Conservation (phyloP, 1,139 yeast species). For the Magnusiomyces fungicola region DNA sequence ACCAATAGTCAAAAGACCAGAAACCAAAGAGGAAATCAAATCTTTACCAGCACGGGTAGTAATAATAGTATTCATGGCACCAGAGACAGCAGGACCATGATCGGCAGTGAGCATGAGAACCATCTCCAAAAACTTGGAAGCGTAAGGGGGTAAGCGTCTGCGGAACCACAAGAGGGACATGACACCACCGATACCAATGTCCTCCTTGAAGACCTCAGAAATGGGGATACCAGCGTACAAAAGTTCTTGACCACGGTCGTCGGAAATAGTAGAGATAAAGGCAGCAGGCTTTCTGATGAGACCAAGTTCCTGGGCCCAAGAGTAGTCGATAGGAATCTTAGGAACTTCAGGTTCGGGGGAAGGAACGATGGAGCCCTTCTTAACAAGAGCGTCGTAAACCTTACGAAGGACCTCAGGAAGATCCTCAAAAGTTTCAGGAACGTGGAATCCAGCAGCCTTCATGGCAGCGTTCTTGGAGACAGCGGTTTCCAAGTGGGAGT, state of each 20-base stretch:
- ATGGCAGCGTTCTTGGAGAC: slow-evolving; percentile 39
- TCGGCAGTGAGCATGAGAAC: slow-evolving; percentile 44
- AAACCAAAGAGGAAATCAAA: slow-evolving; percentile 39
- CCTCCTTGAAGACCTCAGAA: slow-evolving; percentile 42
- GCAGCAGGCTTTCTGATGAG: slow-evolving; percentile 43
- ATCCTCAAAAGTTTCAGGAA: slow-evolving; percentile 42
- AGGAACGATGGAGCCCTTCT: slow-evolving; percentile 35
- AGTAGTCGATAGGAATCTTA: slow-evolving; percentile 42
- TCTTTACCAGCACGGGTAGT: slow-evolving; percentile 45
- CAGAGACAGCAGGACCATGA: slow-evolving; percentile 44
- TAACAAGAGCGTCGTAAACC: slow-evolving; percentile 35
- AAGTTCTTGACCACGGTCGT: slow-evolving; percentile 43
- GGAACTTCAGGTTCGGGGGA: slow-evolving; percentile 40
- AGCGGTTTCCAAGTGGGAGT: slow-evolving; percentile 41
- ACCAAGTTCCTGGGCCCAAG: slow-evolving; percentile 44
- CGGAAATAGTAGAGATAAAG: slow-evolving; percentile 42
- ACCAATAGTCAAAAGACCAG: slow-evolving; percentile 41
- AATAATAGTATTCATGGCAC: slow-evolving; percentile 44
- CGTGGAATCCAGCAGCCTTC: slow-evolving; percentile 41
- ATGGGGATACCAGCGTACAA: slow-evolving; percentile 43
- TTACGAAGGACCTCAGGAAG: slow-evolving; percentile 36
- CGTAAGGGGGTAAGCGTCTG: slow-evolving; percentile 39
- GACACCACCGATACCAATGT: slow-evolving; percentile 43
- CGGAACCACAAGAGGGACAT: slow-evolving; percentile 43
- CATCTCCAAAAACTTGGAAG: slow-evolving; percentile 42